phyloP scores from a whole-genome alignment of 2,329 filamentous ascomycete species.

The Diatrype stigma region DNA sequence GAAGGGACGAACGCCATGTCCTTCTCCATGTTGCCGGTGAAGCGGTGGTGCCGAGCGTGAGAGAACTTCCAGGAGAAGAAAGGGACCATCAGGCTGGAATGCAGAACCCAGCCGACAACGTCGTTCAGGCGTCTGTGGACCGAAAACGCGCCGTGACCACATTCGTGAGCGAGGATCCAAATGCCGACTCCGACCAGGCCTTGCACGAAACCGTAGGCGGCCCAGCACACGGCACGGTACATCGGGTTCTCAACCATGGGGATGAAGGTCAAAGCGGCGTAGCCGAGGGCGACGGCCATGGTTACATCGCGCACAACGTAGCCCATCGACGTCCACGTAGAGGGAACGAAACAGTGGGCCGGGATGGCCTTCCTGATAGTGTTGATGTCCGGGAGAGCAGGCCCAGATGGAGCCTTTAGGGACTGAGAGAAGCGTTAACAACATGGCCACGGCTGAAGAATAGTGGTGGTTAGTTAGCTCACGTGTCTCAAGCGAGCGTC shows the following conservation, averaged over 20 bases:
- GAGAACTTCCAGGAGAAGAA: conserved; percentile 72
- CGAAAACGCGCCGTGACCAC: conserved; percentile 67
- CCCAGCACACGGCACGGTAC: conserved; percentile 48
- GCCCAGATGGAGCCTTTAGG: conserved; percentile 8
- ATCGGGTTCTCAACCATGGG: conserved; percentile 41
- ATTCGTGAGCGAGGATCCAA: conserved; percentile 70
- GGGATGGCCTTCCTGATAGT: conserved; percentile 52
- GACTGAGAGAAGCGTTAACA: conserved; percentile 8
- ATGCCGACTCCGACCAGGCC: conserved; percentile 64
- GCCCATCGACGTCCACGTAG: conserved; percentile 44
- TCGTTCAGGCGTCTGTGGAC: conserved; percentile 53
- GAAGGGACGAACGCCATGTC: conserved; percentile 62
- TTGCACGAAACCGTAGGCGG: conserved; percentile 58
- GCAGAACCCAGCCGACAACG: conserved; percentile 58
- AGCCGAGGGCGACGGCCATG: conserved; percentile 45
- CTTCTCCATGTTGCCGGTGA: conserved; percentile 63
- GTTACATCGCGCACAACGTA: conserved; percentile 55
- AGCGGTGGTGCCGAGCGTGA: conserved; percentile 66
- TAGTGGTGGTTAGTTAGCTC: conserved; percentile 1
- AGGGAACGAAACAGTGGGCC: conserved; percentile 57
- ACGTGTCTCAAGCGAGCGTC: conserved; percentile 11
- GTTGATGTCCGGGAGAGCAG: conserved; percentile 42
- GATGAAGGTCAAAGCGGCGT: conserved; percentile 50
- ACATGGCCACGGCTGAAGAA: neutral
- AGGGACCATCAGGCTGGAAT: conserved; percentile 63